Base-by-base conservation (phyloP, 139 green algal genomes). In the Auxenochlorella pyrenoidosa region DNA sequence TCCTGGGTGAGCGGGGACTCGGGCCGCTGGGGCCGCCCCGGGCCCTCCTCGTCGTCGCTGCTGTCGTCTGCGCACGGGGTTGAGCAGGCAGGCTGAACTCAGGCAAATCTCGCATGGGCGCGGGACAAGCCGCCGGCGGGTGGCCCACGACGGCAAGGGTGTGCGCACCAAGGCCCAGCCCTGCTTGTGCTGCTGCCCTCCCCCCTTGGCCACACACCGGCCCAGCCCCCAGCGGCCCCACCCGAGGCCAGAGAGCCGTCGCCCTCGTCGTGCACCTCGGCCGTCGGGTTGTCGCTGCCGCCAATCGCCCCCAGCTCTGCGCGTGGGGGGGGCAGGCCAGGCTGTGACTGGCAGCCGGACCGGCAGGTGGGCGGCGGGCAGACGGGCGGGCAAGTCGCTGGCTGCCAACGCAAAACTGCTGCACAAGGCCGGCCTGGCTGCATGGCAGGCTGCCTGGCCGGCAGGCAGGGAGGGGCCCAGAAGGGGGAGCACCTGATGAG, bases 171-270 rank as follows among this genome's bases (percentile, higher is more conserved):
- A 70, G 22, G 60, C 15, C 5, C 3, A 24, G 60, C 60, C 15
- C 24, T 70, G 24, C 24, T 34, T 70, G 60, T 4, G 15, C 26
- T 6, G 60, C 24, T 28, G 22, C 10, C 3, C 60, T n/a, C n/a
- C n/a, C n/a, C 26, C 6, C 24, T 38, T 6, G 28, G 2, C 30
- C 70, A 22, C 34, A 4, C 75, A 63, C 40, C 40, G 41, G 30
- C 66, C n/a, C 66, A 22, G 66, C 32, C 66, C 18, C 30, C 66
- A 3, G 30, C 75, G 63, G 54, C 15, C 77, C 19, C 36, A 84
- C 59, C 79, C 26, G 73, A 83, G 24, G 88, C 88, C 66, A 91
- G 83, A 28, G 65, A 87, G 75, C 84, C 88, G 72, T 91, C 88
- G 0, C 83, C 82, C 59, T 89, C 88, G 38, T 88, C 66, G 22